These are phyloP conservation scores for Diversispora epigaea DNA, from an alignment of 192 early-diverging fungal species.

Conservation along the genomic window DNA sequence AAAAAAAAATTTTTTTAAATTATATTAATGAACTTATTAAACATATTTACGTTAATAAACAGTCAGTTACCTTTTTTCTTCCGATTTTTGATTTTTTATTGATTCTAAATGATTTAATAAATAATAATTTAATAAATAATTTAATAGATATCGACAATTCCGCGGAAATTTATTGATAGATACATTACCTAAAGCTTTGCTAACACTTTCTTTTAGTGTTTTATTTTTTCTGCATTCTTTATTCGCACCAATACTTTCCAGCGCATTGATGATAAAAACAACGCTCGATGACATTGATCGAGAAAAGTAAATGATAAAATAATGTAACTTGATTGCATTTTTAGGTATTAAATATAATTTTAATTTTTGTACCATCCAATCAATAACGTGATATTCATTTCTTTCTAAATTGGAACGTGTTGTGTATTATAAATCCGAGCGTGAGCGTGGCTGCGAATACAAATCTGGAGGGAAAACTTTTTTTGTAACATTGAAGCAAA, in stretches of 20 bases:
- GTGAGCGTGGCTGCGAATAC: too few species aligned
- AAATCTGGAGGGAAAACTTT: too few species aligned
- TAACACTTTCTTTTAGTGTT: conserved; percentile 47
- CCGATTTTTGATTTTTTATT: conserved; percentile 40
- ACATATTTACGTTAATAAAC: neutral
- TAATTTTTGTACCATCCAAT: too few species aligned
- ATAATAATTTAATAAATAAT: neutral
- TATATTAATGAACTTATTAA: neutral
- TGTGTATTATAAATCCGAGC: too few species aligned
- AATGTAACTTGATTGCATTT: too few species aligned
- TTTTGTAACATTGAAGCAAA: too few species aligned
- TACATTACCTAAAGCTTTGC: conserved; percentile 51
- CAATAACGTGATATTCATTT: too few species aligned
- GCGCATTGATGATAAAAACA: conserved; percentile 64
- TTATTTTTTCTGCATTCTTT: conserved; percentile 54
- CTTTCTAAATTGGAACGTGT: too few species aligned
- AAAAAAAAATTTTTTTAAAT: neutral
- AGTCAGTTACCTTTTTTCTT: conserved; percentile 31
- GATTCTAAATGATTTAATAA: conserved; percentile 29
- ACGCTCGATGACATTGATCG: conserved; percentile 37
- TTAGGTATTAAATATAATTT: too few species aligned
- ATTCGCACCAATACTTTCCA: conserved; percentile 59
- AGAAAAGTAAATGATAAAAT: neutral
- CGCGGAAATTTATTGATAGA: neutral
- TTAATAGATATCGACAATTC: conserved; percentile 29